Evolutionary conservation across 441 rosid genomes (phyloP).

Genomic region (Adansonia grandidieri): DNA sequence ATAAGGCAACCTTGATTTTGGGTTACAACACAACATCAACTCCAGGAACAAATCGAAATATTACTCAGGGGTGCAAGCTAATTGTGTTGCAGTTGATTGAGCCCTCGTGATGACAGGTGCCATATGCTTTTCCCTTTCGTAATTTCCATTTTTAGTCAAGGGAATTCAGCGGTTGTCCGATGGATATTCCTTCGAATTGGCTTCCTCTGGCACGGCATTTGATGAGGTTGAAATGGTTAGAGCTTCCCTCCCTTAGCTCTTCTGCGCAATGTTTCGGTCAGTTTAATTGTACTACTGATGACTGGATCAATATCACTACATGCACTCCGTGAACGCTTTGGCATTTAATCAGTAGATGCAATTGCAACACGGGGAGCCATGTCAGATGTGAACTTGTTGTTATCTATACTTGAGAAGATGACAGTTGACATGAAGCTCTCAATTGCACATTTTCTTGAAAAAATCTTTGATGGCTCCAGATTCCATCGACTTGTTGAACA

Average conservation of each 20-base stretch:
- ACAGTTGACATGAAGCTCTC: conserved; percentile 34
- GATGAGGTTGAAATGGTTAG: conserved; percentile 36
- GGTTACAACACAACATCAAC: background rate
- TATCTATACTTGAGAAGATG: conserved; percentile 30
- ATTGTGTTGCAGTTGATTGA: too few relatives aligned
- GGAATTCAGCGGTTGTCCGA: conserved; percentile 38
- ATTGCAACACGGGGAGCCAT: conserved; percentile 35
- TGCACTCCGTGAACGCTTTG: conserved; percentile 28
- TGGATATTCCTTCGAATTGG: conserved; percentile 37
- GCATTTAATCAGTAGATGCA: conserved; percentile 19
- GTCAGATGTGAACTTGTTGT: conserved; percentile 35
- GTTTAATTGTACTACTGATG: background rate
- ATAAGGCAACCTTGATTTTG: background rate
- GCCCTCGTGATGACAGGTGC: too few relatives aligned
- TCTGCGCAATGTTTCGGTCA: background rate
- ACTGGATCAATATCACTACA: conserved; percentile 34
- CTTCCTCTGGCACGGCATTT: conserved; percentile 36
- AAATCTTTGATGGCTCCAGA: conserved; percentile 33
- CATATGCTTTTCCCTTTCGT: conserved; percentile 2
- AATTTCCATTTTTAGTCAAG: conserved; percentile 23
- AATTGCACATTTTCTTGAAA: conserved; percentile 26
- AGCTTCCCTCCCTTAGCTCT: background rate
- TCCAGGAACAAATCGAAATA: background rate
- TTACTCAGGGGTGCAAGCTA: too few relatives aligned
- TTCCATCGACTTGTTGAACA: conserved; percentile 19